Evolutionary conservation across 805 yeast genomes (phyloP).

Genomic region (Kuraishia ogatae): DNA sequence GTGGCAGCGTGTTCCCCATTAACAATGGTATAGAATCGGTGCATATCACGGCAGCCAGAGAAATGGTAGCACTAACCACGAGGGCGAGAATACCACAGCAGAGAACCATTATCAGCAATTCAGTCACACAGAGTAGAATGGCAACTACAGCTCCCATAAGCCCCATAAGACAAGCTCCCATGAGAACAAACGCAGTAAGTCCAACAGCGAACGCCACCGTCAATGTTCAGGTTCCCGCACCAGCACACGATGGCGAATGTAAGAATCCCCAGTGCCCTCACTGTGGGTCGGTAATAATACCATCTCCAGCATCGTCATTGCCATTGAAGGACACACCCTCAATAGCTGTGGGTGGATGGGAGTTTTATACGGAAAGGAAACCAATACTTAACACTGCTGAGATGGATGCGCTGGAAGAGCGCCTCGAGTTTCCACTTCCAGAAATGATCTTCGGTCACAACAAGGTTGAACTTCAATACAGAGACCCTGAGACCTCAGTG

Average conservation of each 20-base stretch:
- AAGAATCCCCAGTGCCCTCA: slow-evolving; percentile 36
- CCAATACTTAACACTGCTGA: slow-evolving; percentile 74
- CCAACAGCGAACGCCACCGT: slow-evolving; percentile 2
- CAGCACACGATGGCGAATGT: slow-evolving; percentile 7
- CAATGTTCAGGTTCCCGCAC: slow-evolving; percentile 3
- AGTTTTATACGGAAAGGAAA: slow-evolving; percentile 56
- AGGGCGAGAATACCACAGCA: slow-evolving; percentile 26
- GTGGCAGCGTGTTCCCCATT: slow-evolving; percentile 3
- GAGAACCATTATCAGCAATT: not conserved
- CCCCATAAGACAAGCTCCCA: not conserved
- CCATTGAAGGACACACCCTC: slow-evolving; percentile 63
- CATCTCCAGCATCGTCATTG: slow-evolving; percentile 58
- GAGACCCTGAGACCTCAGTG: slow-evolving; percentile 22
- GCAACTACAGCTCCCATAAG: not conserved
- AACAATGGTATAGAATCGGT: slow-evolving; percentile 40
- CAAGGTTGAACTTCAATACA: slow-evolving; percentile 38
- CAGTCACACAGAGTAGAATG: slow-evolving; percentile 5
- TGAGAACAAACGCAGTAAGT: not conserved
- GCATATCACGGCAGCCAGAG: slow-evolving; percentile 54
- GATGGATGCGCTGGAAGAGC: slow-evolving; percentile 54
- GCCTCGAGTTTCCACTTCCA: slow-evolving; percentile 77
- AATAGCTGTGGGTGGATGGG: slow-evolving; percentile 69
- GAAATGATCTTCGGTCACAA: slow-evolving; percentile 97
- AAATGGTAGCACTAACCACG: slow-evolving; percentile 45
- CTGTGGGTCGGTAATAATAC: slow-evolving; percentile 72